Evolutionary conservation across 2,329 filamentous ascomycete genomes (phyloP).

Genomic region (Tolypocladium sp.): DNA sequence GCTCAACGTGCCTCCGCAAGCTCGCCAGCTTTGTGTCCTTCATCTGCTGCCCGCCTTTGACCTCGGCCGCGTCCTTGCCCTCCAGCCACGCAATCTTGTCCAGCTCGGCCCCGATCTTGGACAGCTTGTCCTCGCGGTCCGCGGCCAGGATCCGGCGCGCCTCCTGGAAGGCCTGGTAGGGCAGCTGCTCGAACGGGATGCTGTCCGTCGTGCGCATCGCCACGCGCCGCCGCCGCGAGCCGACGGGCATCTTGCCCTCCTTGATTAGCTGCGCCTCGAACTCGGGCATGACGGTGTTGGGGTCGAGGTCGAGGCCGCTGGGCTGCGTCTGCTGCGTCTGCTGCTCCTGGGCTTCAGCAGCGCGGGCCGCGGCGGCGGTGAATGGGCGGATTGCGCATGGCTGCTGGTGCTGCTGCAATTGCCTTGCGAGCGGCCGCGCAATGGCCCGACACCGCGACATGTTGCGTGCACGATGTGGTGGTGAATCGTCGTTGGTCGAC

Average conservation of each 20-base stretch:
- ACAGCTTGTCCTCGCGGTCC: slow-evolving; percentile 75
- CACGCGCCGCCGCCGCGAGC: slow-evolving; percentile 74
- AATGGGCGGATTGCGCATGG: slow-evolving; percentile 28
- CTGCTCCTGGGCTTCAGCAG: slow-evolving; percentile 16
- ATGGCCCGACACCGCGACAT: slow-evolving; percentile 55
- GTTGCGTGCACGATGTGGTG: slow-evolving; percentile 6
- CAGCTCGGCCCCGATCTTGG: slow-evolving; percentile 58
- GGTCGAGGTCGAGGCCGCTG: slow-evolving; percentile 45
- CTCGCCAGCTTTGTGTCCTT: slow-evolving; percentile 60
- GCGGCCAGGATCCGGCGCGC: slow-evolving; percentile 72
- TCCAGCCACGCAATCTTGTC: slow-evolving; percentile 60
- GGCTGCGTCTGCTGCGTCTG: slow-evolving; percentile 12
- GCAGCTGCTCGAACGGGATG: slow-evolving; percentile 84
- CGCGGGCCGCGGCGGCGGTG: slow-evolving; percentile 21
- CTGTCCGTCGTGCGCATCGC: slow-evolving; percentile 56
- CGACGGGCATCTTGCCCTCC: slow-evolving; percentile 62
- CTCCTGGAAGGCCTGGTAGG: slow-evolving; percentile 97
- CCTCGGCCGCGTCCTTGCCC: slow-evolving; percentile 43
- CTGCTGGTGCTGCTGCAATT: slow-evolving; percentile 29
- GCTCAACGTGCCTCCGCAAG: slow-evolving; percentile 63
- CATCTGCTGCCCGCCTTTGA: slow-evolving; percentile 52
- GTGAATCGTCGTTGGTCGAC: not conserved
- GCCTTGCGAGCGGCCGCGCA: slow-evolving; percentile 45
- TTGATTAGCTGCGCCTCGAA: slow-evolving; percentile 58
- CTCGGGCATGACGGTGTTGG: slow-evolving; percentile 53